A percentile compares a stretch with the other conserved stretches of the same genome.
Evolutionary conservation across 352 stramenopile species (phyloP).

Genomic region (Phytophthora ramorum): DNA sequence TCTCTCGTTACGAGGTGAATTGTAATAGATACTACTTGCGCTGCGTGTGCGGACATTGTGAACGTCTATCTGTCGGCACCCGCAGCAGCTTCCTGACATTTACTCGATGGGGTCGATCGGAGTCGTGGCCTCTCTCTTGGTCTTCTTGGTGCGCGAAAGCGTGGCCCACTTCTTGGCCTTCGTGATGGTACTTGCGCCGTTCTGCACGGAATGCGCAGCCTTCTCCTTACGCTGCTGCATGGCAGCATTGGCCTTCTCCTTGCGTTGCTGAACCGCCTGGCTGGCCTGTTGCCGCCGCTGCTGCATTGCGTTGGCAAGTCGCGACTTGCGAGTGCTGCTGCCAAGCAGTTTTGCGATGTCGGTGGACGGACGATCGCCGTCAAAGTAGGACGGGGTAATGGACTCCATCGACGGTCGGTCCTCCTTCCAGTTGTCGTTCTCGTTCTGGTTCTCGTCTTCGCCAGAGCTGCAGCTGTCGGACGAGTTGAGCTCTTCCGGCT

Average conservation of each 20-base stretch:
- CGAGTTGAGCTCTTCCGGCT: conserved; percentile 53
- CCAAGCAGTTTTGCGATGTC: conserved; percentile 55
- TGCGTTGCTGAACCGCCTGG: conserved; percentile 39
- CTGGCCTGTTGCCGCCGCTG: conserved; percentile 44
- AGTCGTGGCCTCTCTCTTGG: conserved; percentile 22
- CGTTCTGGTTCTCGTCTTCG: conserved; percentile 35
- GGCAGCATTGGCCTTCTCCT: conserved; percentile 30
- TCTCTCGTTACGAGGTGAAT: conserved; percentile 32
- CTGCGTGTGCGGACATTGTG: conserved; percentile 3
- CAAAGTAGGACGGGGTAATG: conserved; percentile 41
- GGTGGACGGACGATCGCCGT: conserved; percentile 50
- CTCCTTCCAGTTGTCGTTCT: conserved; percentile 34
- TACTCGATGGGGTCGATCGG: conserved; percentile 38
- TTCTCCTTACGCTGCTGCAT: conserved; percentile 36
- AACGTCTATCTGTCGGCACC: conserved; percentile 19
- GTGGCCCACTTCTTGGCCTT: conserved; percentile 45
- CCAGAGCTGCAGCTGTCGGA: conserved; percentile 43
- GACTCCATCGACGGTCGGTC: conserved; percentile 42
- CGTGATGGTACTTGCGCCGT: conserved; percentile 27
- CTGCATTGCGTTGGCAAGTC: conserved; percentile 39
- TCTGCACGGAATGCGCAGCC: conserved; percentile 21
- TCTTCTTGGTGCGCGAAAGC: conserved; percentile 27
- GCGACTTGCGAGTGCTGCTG: conserved; percentile 31
- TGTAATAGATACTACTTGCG: conserved; percentile 40
- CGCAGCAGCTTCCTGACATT: conserved; percentile 17